Evolutionary conservation across 2,329 filamentous ascomycete genomes (phyloP), one percentile per base, ranked within the genome.

Genomic region (Coniella vitis): DNA sequence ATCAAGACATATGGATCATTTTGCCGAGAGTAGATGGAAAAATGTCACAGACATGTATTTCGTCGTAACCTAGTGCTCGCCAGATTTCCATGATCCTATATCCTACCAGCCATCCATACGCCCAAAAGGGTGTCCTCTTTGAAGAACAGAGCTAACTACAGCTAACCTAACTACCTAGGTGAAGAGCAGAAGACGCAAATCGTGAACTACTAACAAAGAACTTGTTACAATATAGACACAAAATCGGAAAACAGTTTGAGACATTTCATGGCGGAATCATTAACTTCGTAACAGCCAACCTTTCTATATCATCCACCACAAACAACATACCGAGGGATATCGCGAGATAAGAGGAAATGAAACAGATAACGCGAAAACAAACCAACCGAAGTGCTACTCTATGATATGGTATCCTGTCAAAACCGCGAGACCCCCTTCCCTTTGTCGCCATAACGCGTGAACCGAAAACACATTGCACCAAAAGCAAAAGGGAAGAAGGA

Each of bases 261-360:
- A 10, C 17, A 29, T 10, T 29, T 29, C 5, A 29, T 29, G 25
- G 5, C 25, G 10, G 5, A 10, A 29, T 50, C 50, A 38, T 52
- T 38, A 46, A 47, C 38, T 45, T 50, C 50, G 45, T 46, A 35
- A 46, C 38, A 34, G 45, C 41, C 39, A 34, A 49, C 41, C 39
- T 43, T 44, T 31, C 32, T 29, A 47, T 47, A 47, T 52, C 42
- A 49, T 43, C 31, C 19, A 36, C 44, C 47, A 22, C 42, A 41
- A 47, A 45, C 20, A 39, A 50, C 43, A 53, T 31, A 50, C 43
- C 45, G 39, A 40, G 43, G 13, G 21, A 45, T 39, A 46, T 46
- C 36, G 21, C 25, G 8, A 39, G 20, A n/a, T 22, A 21, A 25
- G 20, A 22, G 19, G 16, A 41, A 22, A 43, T 14, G 20, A 32